A percentile compares a stretch with the other conserved stretches of the same genome.
These are phyloP conservation scores for Pontederia paniculata DNA, from an alignment of 176 grass and related monocot genomes.

Conservation along the genomic window DNA sequence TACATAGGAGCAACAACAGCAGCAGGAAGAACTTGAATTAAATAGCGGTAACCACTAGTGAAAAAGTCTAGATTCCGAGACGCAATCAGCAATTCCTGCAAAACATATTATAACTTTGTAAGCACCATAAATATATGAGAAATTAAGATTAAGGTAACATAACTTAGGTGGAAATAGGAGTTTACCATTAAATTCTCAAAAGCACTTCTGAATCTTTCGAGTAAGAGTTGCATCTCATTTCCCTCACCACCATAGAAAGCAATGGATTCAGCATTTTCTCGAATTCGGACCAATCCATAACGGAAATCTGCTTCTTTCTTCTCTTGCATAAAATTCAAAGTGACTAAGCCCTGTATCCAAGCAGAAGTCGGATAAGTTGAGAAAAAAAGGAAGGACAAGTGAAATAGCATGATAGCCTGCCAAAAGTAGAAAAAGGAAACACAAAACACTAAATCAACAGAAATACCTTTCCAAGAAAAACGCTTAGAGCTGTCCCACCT, in stretches of 20 bases:
- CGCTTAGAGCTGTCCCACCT: slow-evolving; percentile 77
- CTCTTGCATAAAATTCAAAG: slow-evolving; percentile 99
- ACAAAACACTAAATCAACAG: slow-evolving; percentile 1
- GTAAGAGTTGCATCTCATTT: slow-evolving; percentile 85
- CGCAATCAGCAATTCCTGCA: slow-evolving; percentile 77
- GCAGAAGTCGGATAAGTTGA: slow-evolving; percentile 16
- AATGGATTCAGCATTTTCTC: slow-evolving; percentile 99
- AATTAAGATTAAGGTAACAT: slow-evolving; percentile 2
- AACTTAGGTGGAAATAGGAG: slow-evolving; percentile 8
- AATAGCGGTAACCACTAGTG: slow-evolving; percentile 85
- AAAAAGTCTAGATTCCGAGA: slow-evolving; percentile 95
- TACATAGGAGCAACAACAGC: slow-evolving; percentile 98
- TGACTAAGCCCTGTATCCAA: slow-evolving; percentile 66
- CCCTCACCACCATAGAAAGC: slow-evolving; percentile 92
- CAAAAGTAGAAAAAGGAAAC: not conserved
- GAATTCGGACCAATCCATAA: slow-evolving; percentile 85
- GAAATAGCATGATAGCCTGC: not conserved
- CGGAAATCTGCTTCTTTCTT: slow-evolving; percentile 99
- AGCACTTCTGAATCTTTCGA: slow-evolving; percentile 80
- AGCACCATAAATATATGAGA: not conserved
- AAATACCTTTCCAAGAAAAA: slow-evolving; percentile 87
- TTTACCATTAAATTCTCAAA: slow-evolving; percentile 91
- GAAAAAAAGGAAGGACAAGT: slow-evolving; percentile 16
- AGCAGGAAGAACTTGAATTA: slow-evolving; percentile 92
- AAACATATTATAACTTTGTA: not conserved